Conservation (phyloP, 192 early-diverging fungal species). For the Entomortierella lignicola region DNA sequence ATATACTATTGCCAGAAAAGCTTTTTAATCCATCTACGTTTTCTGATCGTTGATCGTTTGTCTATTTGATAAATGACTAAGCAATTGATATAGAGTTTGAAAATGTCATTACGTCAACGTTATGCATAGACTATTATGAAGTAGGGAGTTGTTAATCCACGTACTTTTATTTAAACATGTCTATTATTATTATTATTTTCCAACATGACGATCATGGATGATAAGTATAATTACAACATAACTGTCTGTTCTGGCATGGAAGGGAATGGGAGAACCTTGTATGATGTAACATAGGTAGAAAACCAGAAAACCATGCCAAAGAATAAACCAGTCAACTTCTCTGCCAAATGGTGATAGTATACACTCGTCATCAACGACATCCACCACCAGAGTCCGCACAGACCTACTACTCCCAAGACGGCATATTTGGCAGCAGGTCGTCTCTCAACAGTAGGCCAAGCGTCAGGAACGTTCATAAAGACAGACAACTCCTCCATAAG, state of each 20-base stretch:
- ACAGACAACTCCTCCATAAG: conserved; percentile 73
- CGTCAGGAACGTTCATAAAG: conserved; percentile 40
- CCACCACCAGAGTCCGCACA: conserved; percentile 75
- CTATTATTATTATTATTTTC: too few species aligned
- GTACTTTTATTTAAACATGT: too few species aligned
- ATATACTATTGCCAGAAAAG: too few species aligned
- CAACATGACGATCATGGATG: too few species aligned
- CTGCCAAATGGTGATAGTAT: conserved; percentile 80
- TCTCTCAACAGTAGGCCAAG: conserved; percentile 12
- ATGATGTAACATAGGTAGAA: conserved; percentile 52
- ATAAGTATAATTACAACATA: conserved; percentile 1
- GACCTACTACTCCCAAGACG: conserved; percentile 48
- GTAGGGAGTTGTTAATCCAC: too few species aligned
- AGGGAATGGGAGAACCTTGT: conserved; percentile 34
- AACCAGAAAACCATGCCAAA: conserved; percentile 80
- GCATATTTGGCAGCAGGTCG: conserved; percentile 29
- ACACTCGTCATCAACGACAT: conserved; percentile 83
- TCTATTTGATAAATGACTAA: too few species aligned
- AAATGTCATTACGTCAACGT: too few species aligned
- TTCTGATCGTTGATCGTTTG: too few species aligned
- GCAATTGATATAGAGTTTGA: too few species aligned
- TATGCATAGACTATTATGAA: too few species aligned
- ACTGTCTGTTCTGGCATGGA: conserved; percentile 45
- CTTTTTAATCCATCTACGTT: too few species aligned
- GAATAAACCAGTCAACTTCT: conserved; percentile 75